phyloP scores from a whole-genome alignment of 1,284 basidiomycete genomes.

The Cutaneotrichosporon daszewskae region DNA sequence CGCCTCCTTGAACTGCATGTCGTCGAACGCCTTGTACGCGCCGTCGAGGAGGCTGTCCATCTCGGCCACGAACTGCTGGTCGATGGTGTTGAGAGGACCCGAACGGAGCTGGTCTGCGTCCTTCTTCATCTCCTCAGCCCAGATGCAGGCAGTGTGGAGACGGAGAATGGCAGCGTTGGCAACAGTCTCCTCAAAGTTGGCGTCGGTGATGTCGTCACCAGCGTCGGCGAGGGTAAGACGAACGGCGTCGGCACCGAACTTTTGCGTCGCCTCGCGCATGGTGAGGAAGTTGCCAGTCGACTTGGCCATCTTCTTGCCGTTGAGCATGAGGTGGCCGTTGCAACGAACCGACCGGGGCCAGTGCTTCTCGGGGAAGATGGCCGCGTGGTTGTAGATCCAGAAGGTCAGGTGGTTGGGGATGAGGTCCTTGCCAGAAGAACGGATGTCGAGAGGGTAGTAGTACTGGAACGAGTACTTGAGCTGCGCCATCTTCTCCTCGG shows the following conservation, averaged over 20 bases:
- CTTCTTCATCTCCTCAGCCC: conserved; percentile 78
- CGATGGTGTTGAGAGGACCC: conserved; percentile 58
- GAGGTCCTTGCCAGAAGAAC: conserved; percentile 98
- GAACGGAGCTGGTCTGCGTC: conserved; percentile 64
- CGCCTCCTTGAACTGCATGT: conserved; percentile 89
- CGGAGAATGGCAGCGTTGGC: conserved; percentile 97
- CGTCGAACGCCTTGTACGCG: conserved; percentile 71
- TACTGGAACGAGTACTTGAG: conserved; percentile 91
- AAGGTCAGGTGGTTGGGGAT: conserved; percentile 97
- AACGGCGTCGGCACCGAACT: conserved; percentile 59
- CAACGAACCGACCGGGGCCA: conserved; percentile 89
- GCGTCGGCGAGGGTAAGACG: conserved; percentile 90
- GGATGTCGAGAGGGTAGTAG: conserved; percentile 98
- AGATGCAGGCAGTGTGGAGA: conserved; percentile 81
- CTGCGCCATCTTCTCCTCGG: conserved; percentile 70
- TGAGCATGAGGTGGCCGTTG: conserved; percentile 96
- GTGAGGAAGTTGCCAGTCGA: conserved; percentile 62
- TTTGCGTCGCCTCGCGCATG: conserved; percentile 48
- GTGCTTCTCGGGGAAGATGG: conserved; percentile 88
- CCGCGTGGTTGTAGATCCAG: conserved; percentile 88
- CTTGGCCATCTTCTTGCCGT: conserved; percentile 99
- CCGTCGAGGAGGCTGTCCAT: conserved; percentile 77
- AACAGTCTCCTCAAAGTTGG: conserved; percentile 88
- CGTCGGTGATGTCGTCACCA: conserved; percentile 95
- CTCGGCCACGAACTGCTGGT: conserved; percentile 86